Base-by-base conservation (phyloP, 176 grass and related monocot species). In the Musa acuminata region DNA sequence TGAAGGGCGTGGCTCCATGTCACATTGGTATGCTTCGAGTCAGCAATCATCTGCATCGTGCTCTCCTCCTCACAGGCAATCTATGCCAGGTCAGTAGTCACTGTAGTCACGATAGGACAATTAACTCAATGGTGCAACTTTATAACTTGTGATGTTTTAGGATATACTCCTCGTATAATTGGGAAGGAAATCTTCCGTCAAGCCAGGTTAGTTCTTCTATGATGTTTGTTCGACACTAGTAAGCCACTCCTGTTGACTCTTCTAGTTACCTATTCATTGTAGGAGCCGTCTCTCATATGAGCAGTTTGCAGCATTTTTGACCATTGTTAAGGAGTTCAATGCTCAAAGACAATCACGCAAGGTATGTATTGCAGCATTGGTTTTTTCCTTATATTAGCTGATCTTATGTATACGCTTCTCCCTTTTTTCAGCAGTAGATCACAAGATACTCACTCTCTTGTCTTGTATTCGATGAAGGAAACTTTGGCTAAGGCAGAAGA, bases 131-230 rank as follows among this genome's bases (percentile, higher is more conserved):
- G 48, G 48, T 70, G 60, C 4, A 16, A 24, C 10, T 76, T 26
- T 62, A 35, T 81, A 54, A 69, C 49, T 80, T 43, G 16, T 77
- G n/a, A 77, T 21, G 55, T 84, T 72, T 23, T 72, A 99, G 95
- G 86, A 55, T 78, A 78, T 19, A 13, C 22, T 29, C 90, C 90
- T 84, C 84, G 73, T 72, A 86, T 94, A 77, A 90, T 89, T 80
- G 95, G 88, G 82, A 99, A 99, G 82, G 95, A 99, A 81, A 88
- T 99, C 76, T 99, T 99, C 77, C 88, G 95, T 50, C 95, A 94
- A 87, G 95, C 95, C 70, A 86, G 95, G 90, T 99, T 82, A 74
- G 20, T 80, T 77, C 25, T 54, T 54, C 43, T 14, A 75, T 67
- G 25, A 60, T 71, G 22, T 27, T 35, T 64, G 23, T 51, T 68